phyloP scores from a whole-genome alignment of 2,329 filamentous ascomycete species.

The Lachnellula subtilissima region DNA sequence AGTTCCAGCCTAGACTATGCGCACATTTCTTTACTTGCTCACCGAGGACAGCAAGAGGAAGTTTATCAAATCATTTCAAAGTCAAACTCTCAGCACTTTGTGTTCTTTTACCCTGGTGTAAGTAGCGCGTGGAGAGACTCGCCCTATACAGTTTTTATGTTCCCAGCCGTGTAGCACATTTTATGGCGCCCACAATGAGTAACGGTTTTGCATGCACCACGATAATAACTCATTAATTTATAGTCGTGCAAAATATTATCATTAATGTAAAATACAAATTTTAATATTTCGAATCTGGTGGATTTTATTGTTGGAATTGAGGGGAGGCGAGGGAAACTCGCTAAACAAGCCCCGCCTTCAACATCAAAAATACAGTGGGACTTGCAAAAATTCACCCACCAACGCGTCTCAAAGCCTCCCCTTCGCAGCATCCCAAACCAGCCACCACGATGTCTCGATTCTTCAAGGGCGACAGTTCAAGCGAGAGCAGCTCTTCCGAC shows the following conservation, averaged over 20 bases:
- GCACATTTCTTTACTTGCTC: too few species aligned
- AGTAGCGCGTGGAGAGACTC: too few species aligned
- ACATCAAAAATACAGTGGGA: conserved; percentile 3
- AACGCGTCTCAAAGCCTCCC: conserved; percentile 2
- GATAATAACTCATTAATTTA: background rate
- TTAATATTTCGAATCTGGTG: background rate
- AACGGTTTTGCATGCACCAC: too few species aligned
- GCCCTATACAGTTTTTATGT: too few species aligned
- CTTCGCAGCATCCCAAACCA: conserved; percentile 7
- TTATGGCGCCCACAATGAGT: too few species aligned
- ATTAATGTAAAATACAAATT: background rate
- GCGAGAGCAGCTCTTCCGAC: conserved; percentile 85
- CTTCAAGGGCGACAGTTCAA: conserved; percentile 95
- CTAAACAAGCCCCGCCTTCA: background rate
- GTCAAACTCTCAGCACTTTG: too few species aligned
- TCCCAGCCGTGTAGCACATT: too few species aligned
- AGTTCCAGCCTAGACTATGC: too few species aligned
- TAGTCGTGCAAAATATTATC: background rate
- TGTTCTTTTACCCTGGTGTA: too few species aligned
- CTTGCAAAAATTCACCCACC: conserved; percentile 5
- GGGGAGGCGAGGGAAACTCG: too few species aligned
- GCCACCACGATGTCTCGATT: conserved; percentile 81
- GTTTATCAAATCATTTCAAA: too few species aligned
- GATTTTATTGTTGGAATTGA: background rate
- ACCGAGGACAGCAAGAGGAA: too few species aligned